phyloP scores from a whole-genome alignment of 331 rosid genomes.

The Dryas integrifolia region DNA sequence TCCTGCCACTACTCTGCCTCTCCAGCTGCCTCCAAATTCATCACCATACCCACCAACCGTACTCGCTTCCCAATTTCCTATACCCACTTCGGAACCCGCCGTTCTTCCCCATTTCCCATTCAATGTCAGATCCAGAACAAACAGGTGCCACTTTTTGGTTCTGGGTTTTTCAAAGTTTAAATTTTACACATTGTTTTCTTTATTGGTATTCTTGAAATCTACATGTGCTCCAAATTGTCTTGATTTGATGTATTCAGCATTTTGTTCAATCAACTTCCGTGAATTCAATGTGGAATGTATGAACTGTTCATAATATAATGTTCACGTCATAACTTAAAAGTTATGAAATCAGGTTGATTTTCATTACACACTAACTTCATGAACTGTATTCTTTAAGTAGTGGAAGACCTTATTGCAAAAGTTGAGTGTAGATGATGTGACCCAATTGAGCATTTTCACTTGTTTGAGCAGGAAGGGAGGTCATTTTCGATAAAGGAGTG shows the following conservation, averaged over 20 bases:
- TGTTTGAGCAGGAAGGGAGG: constrained; percentile 53
- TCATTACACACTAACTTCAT: not conserved
- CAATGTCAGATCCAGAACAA: constrained; percentile 39
- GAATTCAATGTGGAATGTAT: not conserved
- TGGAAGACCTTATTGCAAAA: not conserved
- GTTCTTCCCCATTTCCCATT: constrained; percentile 51
- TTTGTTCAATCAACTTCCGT: not conserved
- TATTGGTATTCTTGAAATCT: not conserved
- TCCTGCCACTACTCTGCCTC: constrained; percentile 52
- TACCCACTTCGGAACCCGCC: constrained; percentile 42
- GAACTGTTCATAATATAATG: not conserved
- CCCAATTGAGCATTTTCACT: constrained; percentile 13
- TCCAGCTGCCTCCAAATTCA: constrained; percentile 36
- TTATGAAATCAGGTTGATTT: no score
- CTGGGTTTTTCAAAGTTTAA: not conserved
- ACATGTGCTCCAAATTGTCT: not conserved
- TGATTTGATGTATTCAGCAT: not conserved
- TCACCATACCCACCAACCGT: constrained; percentile 32
- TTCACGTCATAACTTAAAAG: not conserved
- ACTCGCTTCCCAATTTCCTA: constrained; percentile 38
- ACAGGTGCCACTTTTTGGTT: constrained; percentile 34
- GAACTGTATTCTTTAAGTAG: not conserved
- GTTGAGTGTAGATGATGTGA: not conserved
- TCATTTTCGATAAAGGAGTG: constrained; percentile 63
- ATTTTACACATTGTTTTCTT: not conserved